phyloP scores from a whole-genome alignment of 2,329 filamentous ascomycete species.

The Aspergillus pseudoviridinutans region DNA sequence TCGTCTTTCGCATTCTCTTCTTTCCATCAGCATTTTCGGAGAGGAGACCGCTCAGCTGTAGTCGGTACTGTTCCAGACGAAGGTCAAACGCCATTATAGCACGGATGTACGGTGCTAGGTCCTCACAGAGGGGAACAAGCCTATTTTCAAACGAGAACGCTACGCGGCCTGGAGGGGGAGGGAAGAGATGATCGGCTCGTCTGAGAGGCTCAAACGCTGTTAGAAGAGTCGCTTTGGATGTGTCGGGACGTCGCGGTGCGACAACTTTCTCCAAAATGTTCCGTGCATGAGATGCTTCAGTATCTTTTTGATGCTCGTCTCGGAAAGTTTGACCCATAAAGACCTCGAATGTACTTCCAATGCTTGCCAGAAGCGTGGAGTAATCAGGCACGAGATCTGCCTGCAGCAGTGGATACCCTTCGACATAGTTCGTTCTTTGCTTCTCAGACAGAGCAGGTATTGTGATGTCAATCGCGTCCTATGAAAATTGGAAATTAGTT shows the following conservation, averaged over 20 bases:
- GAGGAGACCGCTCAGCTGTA: constrained; percentile 59
- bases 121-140: constrained; percentile 61
- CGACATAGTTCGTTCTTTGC: constrained; percentile 51
- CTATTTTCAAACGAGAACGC: constrained; percentile 74
- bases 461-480: constrained; percentile 59
- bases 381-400: constrained; percentile 47
- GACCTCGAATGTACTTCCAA: constrained; percentile 31
- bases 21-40: constrained; percentile 51
- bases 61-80: constrained; percentile 63
- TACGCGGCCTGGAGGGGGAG: constrained; percentile 30
- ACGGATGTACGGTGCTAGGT: constrained; percentile 88
- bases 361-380: constrained; percentile 31
- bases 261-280: constrained; percentile 29
- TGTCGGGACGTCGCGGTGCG: constrained; percentile 12
- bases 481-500: constrained; percentile 16
- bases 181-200: constrained; percentile 31
- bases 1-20: constrained; percentile 66
- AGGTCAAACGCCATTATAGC: constrained; percentile 75
- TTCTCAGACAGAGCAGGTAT: constrained; percentile 55
- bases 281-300: constrained; percentile 22
- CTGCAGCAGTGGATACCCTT: constrained; percentile 53
- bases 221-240: constrained; percentile 40
- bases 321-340: constrained; percentile 25
- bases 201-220: constrained; percentile 52
- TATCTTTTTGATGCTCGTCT: constrained; percentile 10